Base-by-base conservation (phyloP, 805 yeast species). In the Kodamaea hsintzibuensis region DNA sequence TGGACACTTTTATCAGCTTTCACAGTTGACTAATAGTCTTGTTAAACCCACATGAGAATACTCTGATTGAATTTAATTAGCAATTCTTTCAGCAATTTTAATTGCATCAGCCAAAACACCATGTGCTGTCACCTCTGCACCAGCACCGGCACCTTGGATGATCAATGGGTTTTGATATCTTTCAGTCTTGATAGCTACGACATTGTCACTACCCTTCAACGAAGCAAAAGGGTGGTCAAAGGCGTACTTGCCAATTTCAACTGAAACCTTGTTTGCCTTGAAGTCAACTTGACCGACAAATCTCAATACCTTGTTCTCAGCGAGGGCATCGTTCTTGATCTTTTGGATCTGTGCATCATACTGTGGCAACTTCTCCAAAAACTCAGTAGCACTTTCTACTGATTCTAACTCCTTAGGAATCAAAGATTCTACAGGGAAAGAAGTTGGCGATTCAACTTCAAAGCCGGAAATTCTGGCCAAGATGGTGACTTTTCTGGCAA, bases 121-220 rank as follows among this genome's bases (percentile, higher is more conserved):
- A 56, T 74, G 79, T 46, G 86, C 86, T 50, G 86, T 82, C 46
- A 82, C 85, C 38, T 81, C 86, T 51, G 86, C 85, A 95, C 63
- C 96, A 83, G 86, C 86, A 65, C 96, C 99, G 33, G 99, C 99
- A 74, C 99, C 99, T 80, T 95, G 99, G 64, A 95, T 82, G 58
- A 95, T 87, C 69, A 95, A 80, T 51, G 99, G 99, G 73, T 90
- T 91, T 42, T 87, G 82, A 74, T 95, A 95, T 77, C 99, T 88
- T 69, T 89, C 85, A 33, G 98, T 88, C 71, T 85, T 86, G 76
- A 95, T 88, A 18, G 98, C 86, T 57, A 95, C 87, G 55, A 95
- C 97, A 68, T 95, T 95, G 71, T 95, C 98, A 57, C 97, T 89
- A 50, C 99, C 99, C 77, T 89, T 88, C 69, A 95, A 82, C 10